Percentiles rank a stretch among this genome's conserved stretches.
phyloP scores from a whole-genome alignment of 352 stramenopile genomes.

The Phytopythium delawarense region DNA sequence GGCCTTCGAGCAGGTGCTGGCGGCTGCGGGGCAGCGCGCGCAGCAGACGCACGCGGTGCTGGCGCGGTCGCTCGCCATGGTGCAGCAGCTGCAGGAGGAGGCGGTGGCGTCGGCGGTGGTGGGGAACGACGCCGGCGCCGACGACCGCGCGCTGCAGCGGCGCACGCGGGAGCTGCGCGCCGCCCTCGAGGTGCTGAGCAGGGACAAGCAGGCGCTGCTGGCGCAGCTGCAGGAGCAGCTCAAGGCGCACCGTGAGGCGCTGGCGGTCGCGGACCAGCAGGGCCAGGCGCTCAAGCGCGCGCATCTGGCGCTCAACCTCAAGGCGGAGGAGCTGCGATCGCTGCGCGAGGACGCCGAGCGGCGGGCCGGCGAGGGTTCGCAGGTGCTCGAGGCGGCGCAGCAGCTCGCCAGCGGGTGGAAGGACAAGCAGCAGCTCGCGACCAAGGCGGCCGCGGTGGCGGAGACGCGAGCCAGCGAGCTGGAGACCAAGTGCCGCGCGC shows the following conservation, averaged over 20 bases:
- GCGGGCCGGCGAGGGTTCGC: constrained; percentile 24
- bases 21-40: constrained; percentile 26
- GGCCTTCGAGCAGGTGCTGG: constrained; percentile 29
- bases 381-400: constrained; percentile 30
- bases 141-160: constrained; percentile 4
- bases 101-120: constrained; percentile 10
- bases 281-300: constrained; percentile 48
- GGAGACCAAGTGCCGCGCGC: constrained; percentile 33
- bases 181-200: constrained; percentile 50
- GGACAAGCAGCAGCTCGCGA: constrained; percentile 45
- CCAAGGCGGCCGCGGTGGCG: constrained; percentile 25
- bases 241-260: constrained; percentile 37
- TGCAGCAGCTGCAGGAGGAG: constrained; percentile 49
- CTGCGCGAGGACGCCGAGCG: constrained; percentile 31
- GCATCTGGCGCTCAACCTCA: constrained; percentile 34
- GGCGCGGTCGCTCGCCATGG: constrained; percentile 27
- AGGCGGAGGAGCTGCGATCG: constrained; percentile 40
- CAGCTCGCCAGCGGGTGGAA: constrained; percentile 27
- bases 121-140: constrained; percentile 4
- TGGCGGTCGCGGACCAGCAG: constrained; percentile 44
- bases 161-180: constrained; percentile 41
- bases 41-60: constrained; percentile 35
- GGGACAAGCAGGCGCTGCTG: constrained; percentile 54
- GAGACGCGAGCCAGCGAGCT: constrained; percentile 39
- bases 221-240: constrained; percentile 59